phyloP scores from a whole-genome alignment of 2,329 filamentous ascomycete genomes.

The Dactylellina haptotyla region DNA sequence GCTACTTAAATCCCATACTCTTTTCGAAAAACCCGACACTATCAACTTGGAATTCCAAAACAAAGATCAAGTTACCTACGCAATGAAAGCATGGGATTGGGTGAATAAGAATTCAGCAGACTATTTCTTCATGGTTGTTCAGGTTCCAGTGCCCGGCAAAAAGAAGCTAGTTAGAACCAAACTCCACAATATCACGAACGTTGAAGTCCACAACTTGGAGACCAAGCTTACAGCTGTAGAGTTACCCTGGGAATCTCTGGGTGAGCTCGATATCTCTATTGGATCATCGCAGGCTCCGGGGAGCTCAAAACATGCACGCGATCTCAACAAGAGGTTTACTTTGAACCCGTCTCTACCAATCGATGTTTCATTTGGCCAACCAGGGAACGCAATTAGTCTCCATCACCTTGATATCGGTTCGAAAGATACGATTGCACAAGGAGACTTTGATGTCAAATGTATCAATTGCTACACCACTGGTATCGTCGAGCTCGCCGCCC shows the following conservation, averaged over 20 bases:
- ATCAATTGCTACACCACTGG: slow-evolving; percentile 5
- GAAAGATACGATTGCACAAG: neutral
- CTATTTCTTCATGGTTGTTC: slow-evolving; percentile 20
- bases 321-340: slow-evolving; percentile 3
- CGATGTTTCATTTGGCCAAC: neutral
- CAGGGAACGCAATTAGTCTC: neutral
- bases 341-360: slow-evolving; percentile 3
- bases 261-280: slow-evolving; percentile 18
- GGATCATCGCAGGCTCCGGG: neutral
- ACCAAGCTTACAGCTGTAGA: neutral
- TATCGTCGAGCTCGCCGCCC: slow-evolving; percentile 2
- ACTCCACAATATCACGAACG: slow-evolving; percentile 5
- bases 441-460: slow-evolving; percentile 1
- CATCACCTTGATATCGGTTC: no score
- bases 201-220: slow-evolving; percentile 1
- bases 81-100: slow-evolving; percentile 8
- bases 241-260: slow-evolving; percentile 11
- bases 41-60: slow-evolving; percentile 17
- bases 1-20: neutral
- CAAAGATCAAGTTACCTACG: neutral
- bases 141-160: slow-evolving; percentile 4
- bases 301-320: neutral
- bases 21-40: slow-evolving; percentile 1
- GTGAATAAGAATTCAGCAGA: neutral
- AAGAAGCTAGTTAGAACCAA: slow-evolving; percentile 1